Conservation (phyloP, 768 basidiomycete species). For the Podaxis sp. region DNA sequence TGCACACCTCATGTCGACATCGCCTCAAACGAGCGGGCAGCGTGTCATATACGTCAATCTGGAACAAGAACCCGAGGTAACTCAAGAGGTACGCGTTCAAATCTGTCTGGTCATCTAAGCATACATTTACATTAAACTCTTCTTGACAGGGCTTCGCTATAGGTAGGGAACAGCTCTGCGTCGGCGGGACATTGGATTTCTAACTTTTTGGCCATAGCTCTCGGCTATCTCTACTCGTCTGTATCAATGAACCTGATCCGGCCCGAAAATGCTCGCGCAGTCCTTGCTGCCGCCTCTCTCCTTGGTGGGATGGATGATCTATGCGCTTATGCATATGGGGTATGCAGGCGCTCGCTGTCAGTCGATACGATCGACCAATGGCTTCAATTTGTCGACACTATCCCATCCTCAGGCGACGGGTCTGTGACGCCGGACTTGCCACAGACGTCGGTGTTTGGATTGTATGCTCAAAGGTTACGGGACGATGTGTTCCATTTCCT, state of each 20-base stretch:
- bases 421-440: slow-evolving; percentile 48
- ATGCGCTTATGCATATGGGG: slow-evolving; percentile 74
- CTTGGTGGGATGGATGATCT: slow-evolving; percentile 89
- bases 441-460: slow-evolving; percentile 66
- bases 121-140: slow-evolving; percentile 17
- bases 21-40: slow-evolving; percentile 63
- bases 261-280: slow-evolving; percentile 79
- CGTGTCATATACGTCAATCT: slow-evolving; percentile 74
- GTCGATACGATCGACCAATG: slow-evolving; percentile 74
- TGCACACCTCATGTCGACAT: slow-evolving; percentile 84
- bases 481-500: slow-evolving; percentile 82
- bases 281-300: slow-evolving; percentile 82
- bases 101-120: slow-evolving; percentile 13
- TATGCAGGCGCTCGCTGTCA: slow-evolving; percentile 74
- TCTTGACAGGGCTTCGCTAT: slow-evolving; percentile 67
- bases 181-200: slow-evolving; percentile 2
- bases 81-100: slow-evolving; percentile 65
- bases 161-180: slow-evolving; percentile 34
- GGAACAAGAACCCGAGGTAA: slow-evolving; percentile 79
- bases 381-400: slow-evolving; percentile 72
- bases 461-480: slow-evolving; percentile 71
- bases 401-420: slow-evolving; percentile 50
- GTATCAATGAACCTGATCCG: slow-evolving; percentile 66
- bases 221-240: slow-evolving; percentile 80
- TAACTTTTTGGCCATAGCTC: slow-evolving; percentile 43